Base-by-base conservation (phyloP, 306 rosid species). In the Trifolium repens region DNA sequence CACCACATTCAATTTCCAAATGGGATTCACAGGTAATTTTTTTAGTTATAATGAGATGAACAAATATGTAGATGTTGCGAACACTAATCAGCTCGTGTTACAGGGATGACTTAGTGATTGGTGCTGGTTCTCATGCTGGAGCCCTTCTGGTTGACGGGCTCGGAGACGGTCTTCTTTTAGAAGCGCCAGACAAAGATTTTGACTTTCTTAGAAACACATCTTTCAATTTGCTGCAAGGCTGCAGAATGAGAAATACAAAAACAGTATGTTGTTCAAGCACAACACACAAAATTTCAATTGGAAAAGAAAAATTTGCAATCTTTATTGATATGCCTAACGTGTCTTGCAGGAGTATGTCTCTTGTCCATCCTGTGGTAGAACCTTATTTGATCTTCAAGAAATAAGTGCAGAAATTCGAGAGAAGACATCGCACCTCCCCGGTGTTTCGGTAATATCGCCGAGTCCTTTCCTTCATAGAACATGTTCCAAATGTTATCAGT, bases 311-410 rank as follows among this genome's bases (percentile, higher is more conserved):
- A 53, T n/a, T 58, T 5, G 3, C 34, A 37, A 30, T 4, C 3
- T 50, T 82, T 78, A 73, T 15, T 52, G 19, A 47, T 63, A 65
- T 75, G 82, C 66, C 11, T 73, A 37, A 71, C 15, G 40, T 58
- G 74, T 66, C 76, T 75, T 86, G 83, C 90, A 94, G 99, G 99
- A 94, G 85, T 94, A 92, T 14, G 99, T 94, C 16, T 94, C 99
- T 14, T 94, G 99, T 84, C 99, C 99, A 72, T 94, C 99, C 30
- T 94, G 99, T 53, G 99, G 99, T n/a, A 88, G 99, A 86, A 94
- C 99, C 40, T 84, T 94, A 87, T 94, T 94, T 72, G 99, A 94
- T 76, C 99, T 94, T 81, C 99, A 94, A 88, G 99, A 90, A 78
- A 69, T 94, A 67, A 94, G 99, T 52, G 99, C 99, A 10, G 73